These are phyloP conservation scores for Pseudognaphalium luteoalbum DNA, from an alignment of 129 eudicot genomes.

Conservation along the genomic window DNA sequence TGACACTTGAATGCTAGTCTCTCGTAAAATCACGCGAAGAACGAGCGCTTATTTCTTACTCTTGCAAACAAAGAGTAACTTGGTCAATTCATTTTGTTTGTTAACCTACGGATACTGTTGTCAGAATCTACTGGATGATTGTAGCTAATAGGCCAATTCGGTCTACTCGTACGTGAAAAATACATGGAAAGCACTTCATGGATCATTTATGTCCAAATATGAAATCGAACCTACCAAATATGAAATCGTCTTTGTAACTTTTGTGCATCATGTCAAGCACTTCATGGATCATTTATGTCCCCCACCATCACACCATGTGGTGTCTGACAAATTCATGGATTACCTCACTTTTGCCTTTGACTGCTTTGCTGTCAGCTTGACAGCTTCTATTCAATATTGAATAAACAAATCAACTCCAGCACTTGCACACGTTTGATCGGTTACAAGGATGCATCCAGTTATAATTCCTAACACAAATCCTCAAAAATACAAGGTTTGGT, in stretches of 20 bases:
- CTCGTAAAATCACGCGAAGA: too few relatives aligned
- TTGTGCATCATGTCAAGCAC: not conserved
- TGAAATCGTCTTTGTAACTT: not conserved
- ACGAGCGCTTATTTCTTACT: too few relatives aligned
- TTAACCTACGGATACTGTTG: not conserved
- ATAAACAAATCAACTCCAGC: not conserved
- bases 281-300: not conserved
- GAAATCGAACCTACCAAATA: not conserved
- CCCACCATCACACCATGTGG: not conserved
- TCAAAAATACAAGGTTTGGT: not conserved
- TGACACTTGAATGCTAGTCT: too few relatives aligned
- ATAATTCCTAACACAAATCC: not conserved
- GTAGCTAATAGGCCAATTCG: not conserved
- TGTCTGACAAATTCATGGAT: not conserved
- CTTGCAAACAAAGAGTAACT: too few relatives aligned
- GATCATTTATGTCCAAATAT: too few relatives aligned
- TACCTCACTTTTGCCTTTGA: not conserved
- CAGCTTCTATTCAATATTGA: not conserved
- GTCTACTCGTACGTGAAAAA: not conserved
- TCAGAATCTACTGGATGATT: not conserved
- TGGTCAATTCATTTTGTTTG: not conserved
- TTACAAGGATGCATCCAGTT: not conserved
- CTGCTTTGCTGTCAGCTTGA: not conserved
- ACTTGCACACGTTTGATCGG: not conserved
- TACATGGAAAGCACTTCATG: too few relatives aligned